Evolutionary conservation across 2,329 filamentous ascomycete species (phyloP).

Genomic region (Lomentospora prolificans): DNA sequence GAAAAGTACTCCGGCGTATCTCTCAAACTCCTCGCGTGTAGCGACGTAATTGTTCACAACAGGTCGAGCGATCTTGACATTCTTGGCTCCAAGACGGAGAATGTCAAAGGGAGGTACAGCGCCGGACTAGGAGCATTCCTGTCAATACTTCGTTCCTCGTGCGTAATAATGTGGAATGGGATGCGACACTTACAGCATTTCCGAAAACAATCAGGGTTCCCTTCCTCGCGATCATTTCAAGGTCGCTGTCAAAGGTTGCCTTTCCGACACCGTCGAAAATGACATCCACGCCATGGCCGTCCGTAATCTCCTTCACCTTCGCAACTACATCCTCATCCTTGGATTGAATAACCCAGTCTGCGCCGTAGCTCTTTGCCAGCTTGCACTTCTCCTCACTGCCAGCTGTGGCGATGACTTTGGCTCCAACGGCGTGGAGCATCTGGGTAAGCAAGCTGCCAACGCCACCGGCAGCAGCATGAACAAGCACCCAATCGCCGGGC

Average conservation of each 20-base stretch:
- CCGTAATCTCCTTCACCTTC: conserved; percentile 59
- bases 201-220: conserved; percentile 72
- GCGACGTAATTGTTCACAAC: conserved; percentile 61
- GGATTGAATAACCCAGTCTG: conserved; percentile 50
- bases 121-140: conserved; percentile 37
- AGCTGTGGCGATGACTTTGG: conserved; percentile 70
- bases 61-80: conserved; percentile 67
- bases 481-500: conserved; percentile 69
- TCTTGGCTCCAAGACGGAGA: conserved; percentile 57
- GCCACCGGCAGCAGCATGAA: conserved; percentile 80
- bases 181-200: conserved; percentile 51
- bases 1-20: conserved; percentile 64
- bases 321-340: conserved; percentile 44
- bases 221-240: conserved; percentile 67
- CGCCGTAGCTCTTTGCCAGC: conserved; percentile 60
- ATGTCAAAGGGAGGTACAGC: conserved; percentile 59
- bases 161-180: background rate
- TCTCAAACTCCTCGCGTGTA: conserved; percentile 60
- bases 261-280: conserved; percentile 85
- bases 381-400: conserved; percentile 62
- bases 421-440: conserved; percentile 62
- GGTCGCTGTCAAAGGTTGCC: conserved; percentile 68
- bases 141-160: conserved; percentile 10
- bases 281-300: conserved; percentile 60
- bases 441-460: conserved; percentile 69